These are phyloP conservation scores for Avena sativa DNA, from an alignment of 176 grass and related monocot genomes.

Conservation along the genomic window DNA sequence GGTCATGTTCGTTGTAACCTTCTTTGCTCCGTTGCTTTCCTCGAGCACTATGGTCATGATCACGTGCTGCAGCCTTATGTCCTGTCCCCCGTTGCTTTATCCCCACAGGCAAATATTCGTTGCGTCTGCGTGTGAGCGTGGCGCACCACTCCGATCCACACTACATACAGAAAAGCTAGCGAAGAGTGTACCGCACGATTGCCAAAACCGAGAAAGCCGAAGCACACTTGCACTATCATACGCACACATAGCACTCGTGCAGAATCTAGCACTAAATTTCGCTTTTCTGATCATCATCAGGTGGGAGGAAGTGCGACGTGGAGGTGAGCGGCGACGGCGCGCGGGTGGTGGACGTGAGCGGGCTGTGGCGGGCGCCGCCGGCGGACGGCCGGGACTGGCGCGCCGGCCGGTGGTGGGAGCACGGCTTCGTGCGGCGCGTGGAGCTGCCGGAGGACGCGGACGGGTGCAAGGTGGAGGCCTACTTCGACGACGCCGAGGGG, in stretches of 20 bases:
- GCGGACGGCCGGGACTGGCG: conserved; percentile 74
- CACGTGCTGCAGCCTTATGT: neutral
- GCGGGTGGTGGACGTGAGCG: conserved; percentile 85
- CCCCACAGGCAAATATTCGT: conserved; percentile 32
- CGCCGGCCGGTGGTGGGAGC: conserved; percentile 83
- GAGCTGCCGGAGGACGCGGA: conserved; percentile 85
- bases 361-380: conserved; percentile 63
- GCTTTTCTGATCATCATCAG: conserved; percentile 26
- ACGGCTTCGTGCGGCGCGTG: conserved; percentile 83
- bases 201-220: conserved; percentile 29
- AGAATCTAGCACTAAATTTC: conserved; percentile 5
- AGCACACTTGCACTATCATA: conserved; percentile 4
- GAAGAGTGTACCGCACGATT: conserved; percentile 37
- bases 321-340: conserved; percentile 68
- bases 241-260: neutral
- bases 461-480: conserved; percentile 74
- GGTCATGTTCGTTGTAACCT: conserved; percentile 39
- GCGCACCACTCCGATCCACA: neutral
- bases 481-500: conserved; percentile 58
- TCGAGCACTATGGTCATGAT: conserved; percentile 8
- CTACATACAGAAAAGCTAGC: neutral
- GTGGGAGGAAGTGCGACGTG: conserved; percentile 77
- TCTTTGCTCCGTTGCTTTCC: neutral
- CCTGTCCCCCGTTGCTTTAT: neutral
- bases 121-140: conserved; percentile 45